These are phyloP conservation scores for Raddia distichophylla DNA, from an alignment of 176 grass and related monocot species.

Conservation along the genomic window DNA sequence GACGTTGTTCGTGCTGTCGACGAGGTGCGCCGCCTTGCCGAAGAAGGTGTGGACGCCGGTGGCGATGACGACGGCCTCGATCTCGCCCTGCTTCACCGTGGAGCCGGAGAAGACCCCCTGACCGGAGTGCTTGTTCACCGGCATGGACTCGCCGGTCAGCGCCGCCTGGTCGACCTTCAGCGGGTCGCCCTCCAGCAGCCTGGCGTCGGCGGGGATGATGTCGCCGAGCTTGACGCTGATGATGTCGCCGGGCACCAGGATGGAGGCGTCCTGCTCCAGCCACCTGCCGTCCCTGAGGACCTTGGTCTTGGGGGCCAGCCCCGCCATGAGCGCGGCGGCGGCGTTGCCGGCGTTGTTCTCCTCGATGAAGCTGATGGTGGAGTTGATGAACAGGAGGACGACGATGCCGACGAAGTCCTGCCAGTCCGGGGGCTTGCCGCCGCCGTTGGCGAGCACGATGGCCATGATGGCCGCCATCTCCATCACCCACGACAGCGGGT, in stretches of 20 bases:
- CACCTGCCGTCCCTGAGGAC: slow-evolving; percentile 74
- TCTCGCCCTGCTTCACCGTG: slow-evolving; percentile 91
- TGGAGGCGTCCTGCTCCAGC: slow-evolving; percentile 74
- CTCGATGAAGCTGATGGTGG: slow-evolving; percentile 97
- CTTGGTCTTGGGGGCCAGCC: slow-evolving; percentile 93
- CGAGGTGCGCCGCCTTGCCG: slow-evolving; percentile 93
- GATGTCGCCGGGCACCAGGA: slow-evolving; percentile 82
- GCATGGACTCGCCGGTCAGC: slow-evolving; percentile 81
- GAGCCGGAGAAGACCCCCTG: slow-evolving; percentile 90
- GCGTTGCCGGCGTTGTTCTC: slow-evolving; percentile 96
- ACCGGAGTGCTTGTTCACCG: slow-evolving; percentile 68
- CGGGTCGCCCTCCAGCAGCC: slow-evolving; percentile 81
- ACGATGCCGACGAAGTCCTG: slow-evolving; percentile 91
- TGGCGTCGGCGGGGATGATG: slow-evolving; percentile 90
- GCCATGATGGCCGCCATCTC: slow-evolving; percentile 91
- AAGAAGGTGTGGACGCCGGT: slow-evolving; percentile 98
- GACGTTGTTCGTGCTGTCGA: slow-evolving; percentile 93
- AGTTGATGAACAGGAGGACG: slow-evolving; percentile 94
- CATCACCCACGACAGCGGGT: slow-evolving; percentile 96
- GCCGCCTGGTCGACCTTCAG: slow-evolving; percentile 98
- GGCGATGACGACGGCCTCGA: slow-evolving; percentile 92
- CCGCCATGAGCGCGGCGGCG: slow-evolving; percentile 85
- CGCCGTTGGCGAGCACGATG: slow-evolving; percentile 81
- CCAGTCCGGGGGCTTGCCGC: slow-evolving; percentile 86
- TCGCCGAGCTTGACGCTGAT: slow-evolving; percentile 92